Evolutionary conservation across 75 land plant genomes (phyloP).

Genomic region (Cunninghamia lanceolata): DNA sequence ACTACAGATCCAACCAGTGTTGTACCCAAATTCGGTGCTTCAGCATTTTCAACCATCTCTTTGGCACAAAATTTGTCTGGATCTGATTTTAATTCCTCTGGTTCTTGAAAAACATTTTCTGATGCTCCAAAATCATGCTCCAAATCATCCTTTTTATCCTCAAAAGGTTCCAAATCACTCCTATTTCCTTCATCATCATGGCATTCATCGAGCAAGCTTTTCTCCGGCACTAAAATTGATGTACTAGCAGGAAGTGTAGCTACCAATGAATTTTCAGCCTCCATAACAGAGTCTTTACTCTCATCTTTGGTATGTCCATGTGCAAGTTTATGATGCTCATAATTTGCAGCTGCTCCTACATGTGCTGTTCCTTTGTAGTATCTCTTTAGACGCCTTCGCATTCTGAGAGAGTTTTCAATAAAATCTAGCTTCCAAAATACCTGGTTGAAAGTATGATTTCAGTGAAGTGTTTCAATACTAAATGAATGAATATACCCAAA

Average conservation of each 20-base stretch:
- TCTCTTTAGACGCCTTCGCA: slow-evolving; percentile 81
- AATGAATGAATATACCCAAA: not conserved
- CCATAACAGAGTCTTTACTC: not conserved
- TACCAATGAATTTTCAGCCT: slow-evolving; percentile 16
- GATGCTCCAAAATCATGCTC: slow-evolving; percentile 21
- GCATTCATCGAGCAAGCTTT: slow-evolving; percentile 47
- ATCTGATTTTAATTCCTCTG: slow-evolving; percentile 19
- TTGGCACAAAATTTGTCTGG: slow-evolving; percentile 20
- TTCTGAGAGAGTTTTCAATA: slow-evolving; percentile 84
- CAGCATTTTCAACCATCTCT: slow-evolving; percentile 22
- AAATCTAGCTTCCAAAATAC: slow-evolving; percentile 92
- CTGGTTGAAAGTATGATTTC: slow-evolving; percentile 21
- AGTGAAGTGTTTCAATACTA: not conserved
- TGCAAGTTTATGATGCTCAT: slow-evolving; percentile 39
- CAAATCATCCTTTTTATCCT: slow-evolving; percentile 22
- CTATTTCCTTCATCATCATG: slow-evolving; percentile 59
- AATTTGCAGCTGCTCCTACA: slow-evolving; percentile 80
- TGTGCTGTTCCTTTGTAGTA: slow-evolving; percentile 85
- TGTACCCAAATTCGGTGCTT: slow-evolving; percentile 22
- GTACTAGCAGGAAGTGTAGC: slow-evolving; percentile 43
- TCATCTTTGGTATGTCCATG: not conserved
- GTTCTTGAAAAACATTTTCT: slow-evolving; percentile 9
- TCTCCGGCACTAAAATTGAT: slow-evolving; percentile 64
- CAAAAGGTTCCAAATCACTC: slow-evolving; percentile 30
- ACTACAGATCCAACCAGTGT: slow-evolving; percentile 50